Evolutionary conservation across 2,329 filamentous ascomycete species (phyloP).

Genomic region (Septoria petroselini): DNA sequence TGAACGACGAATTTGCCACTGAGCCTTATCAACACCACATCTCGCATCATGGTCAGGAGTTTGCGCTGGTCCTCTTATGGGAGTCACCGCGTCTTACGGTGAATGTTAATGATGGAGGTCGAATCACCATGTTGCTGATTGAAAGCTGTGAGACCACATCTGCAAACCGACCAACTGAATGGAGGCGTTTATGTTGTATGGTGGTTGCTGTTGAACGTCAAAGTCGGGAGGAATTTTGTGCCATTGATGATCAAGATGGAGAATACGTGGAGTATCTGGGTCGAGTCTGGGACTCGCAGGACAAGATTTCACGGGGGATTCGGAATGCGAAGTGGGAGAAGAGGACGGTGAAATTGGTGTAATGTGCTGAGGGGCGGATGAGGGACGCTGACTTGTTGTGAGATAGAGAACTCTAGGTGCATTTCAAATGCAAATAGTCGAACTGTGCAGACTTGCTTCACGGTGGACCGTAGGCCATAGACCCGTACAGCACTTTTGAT

Average conservation of each 20-base stretch:
- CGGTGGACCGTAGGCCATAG: too few relatives aligned
- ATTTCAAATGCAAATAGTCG: too few relatives aligned
- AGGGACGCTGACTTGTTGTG: too few relatives aligned
- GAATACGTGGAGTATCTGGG: too few relatives aligned
- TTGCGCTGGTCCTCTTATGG: slow-evolving; percentile 9
- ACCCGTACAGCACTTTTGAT: too few relatives aligned
- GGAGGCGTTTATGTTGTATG: not conserved
- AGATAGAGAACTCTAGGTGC: too few relatives aligned
- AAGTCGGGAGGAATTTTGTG: not conserved
- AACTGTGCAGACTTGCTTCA: too few relatives aligned
- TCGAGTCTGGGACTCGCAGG: not conserved
- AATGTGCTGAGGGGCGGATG: too few relatives aligned
- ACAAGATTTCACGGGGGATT: not conserved
- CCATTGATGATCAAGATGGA: too few relatives aligned
- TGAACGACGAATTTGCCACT: not conserved
- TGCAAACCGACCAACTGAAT: too few relatives aligned
- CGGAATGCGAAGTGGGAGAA: not conserved
- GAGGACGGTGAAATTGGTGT: not conserved
- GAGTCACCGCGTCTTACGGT: not conserved
- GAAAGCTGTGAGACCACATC: slow-evolving; percentile 16
- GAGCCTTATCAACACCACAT: slow-evolving; percentile 14
- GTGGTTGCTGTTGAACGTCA: not conserved
- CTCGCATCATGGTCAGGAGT: slow-evolving; percentile 2
- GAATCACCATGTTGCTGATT: slow-evolving; percentile 10
- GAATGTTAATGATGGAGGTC: not conserved